Evolutionary conservation across 148 eudicot species (phyloP), one percentile per base, ranked within the genome.

Genomic region (Chenopodium formosanum): DNA sequence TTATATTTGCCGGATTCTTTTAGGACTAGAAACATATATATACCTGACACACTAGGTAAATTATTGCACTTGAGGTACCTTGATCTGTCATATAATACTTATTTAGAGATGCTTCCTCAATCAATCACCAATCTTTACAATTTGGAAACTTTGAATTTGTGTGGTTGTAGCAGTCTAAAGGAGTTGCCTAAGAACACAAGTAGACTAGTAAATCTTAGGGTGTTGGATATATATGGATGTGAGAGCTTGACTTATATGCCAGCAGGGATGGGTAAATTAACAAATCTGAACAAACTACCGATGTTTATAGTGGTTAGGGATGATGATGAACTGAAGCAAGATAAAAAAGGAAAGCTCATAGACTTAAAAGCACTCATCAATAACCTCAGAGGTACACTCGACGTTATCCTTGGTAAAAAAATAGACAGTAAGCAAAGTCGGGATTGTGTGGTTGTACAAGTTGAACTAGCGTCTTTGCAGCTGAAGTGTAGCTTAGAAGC

Each of bases 191-290:
- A 27, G 7, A 34, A 79, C 46, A 58, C 78, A 0, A 25, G 32
- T 0, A 85, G 76, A 44, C 71, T 85, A 37, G 46, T 70, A 9
- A 85, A 76, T 32, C 86, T 87, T 11, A 75, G 76, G 76, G 69
- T 69, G 34, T 63, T 85, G 62, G 69, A 76, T 34, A 46, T 79
- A 31, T 0, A 0, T 0, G 0, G 12, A 0, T 76, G 79, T 50
- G 0, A 10, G 1, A 9, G 19, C 0, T 37, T 85, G 58, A 48
- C 1, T 19, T 32, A 40, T 70, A 85, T 82, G 83, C 88, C 85
- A 4, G 13, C 74, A 17, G 63, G 70, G 20, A 44, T 85, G 44
- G 77, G 40, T 4, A 64, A 12, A 2, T 32, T 85, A 80, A 82
- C 79, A 20, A 25, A 75, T 50, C 82, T 85, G 29, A 75, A 46